phyloP scores from a whole-genome alignment of 164 flowering plant species.

The Liriodendron chinense region DNA sequence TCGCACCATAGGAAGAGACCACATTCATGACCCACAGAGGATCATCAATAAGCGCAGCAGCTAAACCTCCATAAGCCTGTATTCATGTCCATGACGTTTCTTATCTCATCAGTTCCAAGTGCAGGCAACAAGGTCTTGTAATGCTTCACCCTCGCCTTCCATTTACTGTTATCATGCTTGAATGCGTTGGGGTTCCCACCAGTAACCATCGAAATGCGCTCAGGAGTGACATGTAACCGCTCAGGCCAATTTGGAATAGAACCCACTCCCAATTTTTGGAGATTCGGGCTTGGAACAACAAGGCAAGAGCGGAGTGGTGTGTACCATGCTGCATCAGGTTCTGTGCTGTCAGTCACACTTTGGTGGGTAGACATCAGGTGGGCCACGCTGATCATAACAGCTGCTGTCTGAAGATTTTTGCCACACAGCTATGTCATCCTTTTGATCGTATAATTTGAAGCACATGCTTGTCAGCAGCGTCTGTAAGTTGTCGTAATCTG shows the following conservation, averaged over 20 bases:
- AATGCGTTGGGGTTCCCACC: constrained; percentile 74
- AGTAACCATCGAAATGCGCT: constrained; percentile 57
- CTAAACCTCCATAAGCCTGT: constrained; percentile 90
- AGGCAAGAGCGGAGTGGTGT: constrained; percentile 85
- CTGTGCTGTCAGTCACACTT: constrained; percentile 84
- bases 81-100: constrained; percentile 98
- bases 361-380: constrained; percentile 64
- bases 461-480: constrained; percentile 78
- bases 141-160: constrained; percentile 80
- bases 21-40: constrained; percentile 99
- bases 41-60: constrained; percentile 70
- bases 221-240: constrained; percentile 66
- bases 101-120: constrained; percentile 70
- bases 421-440: constrained; percentile 98
- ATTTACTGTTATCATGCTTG: constrained; percentile 83
- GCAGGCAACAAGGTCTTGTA: constrained; percentile 84
- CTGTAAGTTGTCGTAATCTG: constrained; percentile 79
- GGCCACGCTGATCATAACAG: constrained; percentile 60
- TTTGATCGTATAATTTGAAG: constrained; percentile 75
- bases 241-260: constrained; percentile 83
- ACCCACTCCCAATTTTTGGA: constrained; percentile 42
- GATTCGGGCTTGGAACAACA: constrained; percentile 52
- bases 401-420: constrained; percentile 57
- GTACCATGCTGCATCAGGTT: constrained; percentile 91
- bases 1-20: constrained; percentile 82